Evolutionary conservation across 306 rosid species (phyloP), one percentile per base, ranked within the genome.

Genomic region (Rubus idaeus): DNA sequence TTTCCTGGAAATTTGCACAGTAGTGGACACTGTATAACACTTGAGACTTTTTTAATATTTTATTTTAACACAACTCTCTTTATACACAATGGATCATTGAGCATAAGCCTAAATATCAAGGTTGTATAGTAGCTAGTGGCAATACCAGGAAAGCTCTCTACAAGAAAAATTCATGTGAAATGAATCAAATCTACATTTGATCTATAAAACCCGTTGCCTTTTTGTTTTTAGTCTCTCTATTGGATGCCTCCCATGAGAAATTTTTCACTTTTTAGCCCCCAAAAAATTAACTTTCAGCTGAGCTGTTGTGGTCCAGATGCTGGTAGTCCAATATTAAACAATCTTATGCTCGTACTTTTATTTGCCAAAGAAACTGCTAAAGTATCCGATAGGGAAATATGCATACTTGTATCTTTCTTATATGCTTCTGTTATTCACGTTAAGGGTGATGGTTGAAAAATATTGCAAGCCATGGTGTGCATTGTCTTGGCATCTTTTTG

Each of bases 1-100:
- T 70, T 79, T 73, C 75, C 37, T 73, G 45, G 47, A 65, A 62
- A 35, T 51, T 74, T 52, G 39, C 50, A 42, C 30, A 6, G 17
- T 20, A 63, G 61, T 55, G 51, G 51, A 66, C 30, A 42, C 52
- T 49, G 4, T 9, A 20, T 45, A 49, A 14, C 23, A 26, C 44
- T 21, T 21, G 6, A 20, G 18, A 51, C 6, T 14, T 35, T 21
- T 58, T 23, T 11, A n/a, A 17, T 39, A 9, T 9, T 45, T 61
- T 61, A 1, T 61, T 61, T 1, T 5, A 9, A 10, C 6, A 11
- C 42, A 30, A 23, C 26, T 61, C 8, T 1, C 26, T 8, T 61
- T 8, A 20, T 58, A 35, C 64, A 58, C 7, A 9, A 14, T 18
- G 53, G n/a, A 62, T 62, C 11, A 35, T 35, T 62, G 44, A 35